A percentile compares a stretch with the other conserved stretches of the same genome.
Conservation (phyloP, 768 basidiomycete genomes). For the Psilocybe subaeruginosa region DNA sequence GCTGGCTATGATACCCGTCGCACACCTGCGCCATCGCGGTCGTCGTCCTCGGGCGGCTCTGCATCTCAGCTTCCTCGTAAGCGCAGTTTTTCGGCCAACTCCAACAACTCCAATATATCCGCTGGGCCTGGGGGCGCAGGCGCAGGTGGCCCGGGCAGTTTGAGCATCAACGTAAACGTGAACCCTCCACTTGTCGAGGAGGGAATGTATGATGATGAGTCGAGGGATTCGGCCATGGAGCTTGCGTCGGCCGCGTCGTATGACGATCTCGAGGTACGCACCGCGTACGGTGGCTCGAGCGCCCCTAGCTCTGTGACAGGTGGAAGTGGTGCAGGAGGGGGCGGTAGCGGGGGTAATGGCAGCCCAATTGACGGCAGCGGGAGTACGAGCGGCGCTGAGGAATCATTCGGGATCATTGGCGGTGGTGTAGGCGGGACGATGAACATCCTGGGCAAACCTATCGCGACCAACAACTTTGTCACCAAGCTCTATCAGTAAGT, state of each 20-base stretch:
- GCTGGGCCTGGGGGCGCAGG: constrained; percentile 12
- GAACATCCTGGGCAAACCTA: constrained; percentile 66
- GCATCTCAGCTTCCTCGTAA: constrained; percentile 67
- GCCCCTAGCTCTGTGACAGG: constrained; percentile 18
- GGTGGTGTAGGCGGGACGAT: constrained; percentile 44
- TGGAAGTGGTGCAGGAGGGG: constrained; percentile 45
- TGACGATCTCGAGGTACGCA: constrained; percentile 62
- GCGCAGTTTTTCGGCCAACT: constrained; percentile 62
- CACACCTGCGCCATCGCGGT: constrained; percentile 27
- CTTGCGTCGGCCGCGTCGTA: constrained; percentile 40
- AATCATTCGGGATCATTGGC: constrained; percentile 26
- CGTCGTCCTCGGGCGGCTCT: constrained; percentile 52
- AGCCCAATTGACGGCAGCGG: constrained; percentile 53
- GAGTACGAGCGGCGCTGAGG: constrained; percentile 50
- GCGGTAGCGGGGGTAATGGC: constrained; percentile 36
- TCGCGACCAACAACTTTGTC: constrained; percentile 82
- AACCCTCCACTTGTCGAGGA: constrained; percentile 41
- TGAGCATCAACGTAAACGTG: constrained; percentile 23
- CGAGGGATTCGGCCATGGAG: constrained; percentile 39
- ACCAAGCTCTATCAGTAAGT: constrained; percentile 86
- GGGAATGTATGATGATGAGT: constrained; percentile 41
- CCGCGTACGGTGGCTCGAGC: constrained; percentile 31
- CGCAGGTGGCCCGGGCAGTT: neutral
- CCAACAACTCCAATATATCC: constrained; percentile 32
- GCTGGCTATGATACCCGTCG: constrained; percentile 28